Evolutionary conservation across 331 rosid species (phyloP).

Genomic region (Pyrus hybrid): DNA sequence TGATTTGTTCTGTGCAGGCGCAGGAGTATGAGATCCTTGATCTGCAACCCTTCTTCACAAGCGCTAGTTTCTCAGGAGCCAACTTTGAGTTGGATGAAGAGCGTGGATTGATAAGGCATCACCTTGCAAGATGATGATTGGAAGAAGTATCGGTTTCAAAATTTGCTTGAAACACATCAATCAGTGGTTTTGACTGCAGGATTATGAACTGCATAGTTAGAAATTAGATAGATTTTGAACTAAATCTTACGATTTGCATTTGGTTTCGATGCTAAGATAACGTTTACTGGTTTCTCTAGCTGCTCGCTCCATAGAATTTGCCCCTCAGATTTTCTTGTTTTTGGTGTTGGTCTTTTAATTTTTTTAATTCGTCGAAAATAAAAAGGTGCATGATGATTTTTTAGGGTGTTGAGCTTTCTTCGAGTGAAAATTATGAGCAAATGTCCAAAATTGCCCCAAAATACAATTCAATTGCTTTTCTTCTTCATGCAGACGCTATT

Average conservation of each 20-base stretch:
- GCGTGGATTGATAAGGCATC: slow-evolving; percentile 56
- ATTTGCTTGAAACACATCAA: neutral
- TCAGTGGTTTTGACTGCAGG: too few relatives aligned
- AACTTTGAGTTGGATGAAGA: slow-evolving; percentile 58
- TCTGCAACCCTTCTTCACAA: slow-evolving; percentile 68
- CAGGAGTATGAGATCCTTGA: slow-evolving; percentile 80
- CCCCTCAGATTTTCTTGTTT: neutral
- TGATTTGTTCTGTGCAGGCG: slow-evolving; percentile 51
- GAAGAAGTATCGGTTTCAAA: neutral
- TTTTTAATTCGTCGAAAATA: neutral
- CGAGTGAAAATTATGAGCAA: too few relatives aligned
- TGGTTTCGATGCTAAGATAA: neutral
- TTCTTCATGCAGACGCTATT: too few relatives aligned
- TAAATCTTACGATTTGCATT: neutral
- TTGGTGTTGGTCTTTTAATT: neutral
- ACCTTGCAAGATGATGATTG: slow-evolving; percentile 36
- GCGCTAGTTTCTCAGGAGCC: slow-evolving; percentile 51
- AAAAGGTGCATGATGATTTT: too few relatives aligned
- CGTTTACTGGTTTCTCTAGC: too few relatives aligned
- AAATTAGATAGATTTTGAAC: neutral
- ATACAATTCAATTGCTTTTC: too few relatives aligned
- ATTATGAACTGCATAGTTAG: neutral
- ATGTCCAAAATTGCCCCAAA: too few relatives aligned
- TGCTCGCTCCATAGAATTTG: too few relatives aligned
- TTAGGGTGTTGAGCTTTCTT: too few relatives aligned